phyloP scores from a whole-genome alignment of 306 rosid genomes.

The Citrullus mucosospermus region DNA sequence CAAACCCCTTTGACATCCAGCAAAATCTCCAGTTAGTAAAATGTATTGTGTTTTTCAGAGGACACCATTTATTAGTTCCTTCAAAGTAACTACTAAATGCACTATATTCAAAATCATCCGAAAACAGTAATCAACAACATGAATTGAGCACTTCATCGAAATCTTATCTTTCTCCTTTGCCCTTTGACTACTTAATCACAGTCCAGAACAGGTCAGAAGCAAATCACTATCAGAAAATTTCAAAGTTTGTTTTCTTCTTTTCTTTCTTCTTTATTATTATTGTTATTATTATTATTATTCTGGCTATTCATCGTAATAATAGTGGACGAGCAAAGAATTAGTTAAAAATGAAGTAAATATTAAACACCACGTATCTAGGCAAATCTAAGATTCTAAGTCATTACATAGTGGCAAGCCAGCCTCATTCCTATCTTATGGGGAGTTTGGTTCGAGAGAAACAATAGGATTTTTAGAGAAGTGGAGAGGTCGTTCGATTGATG shows the following conservation, averaged over 20 bases:
- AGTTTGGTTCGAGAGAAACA: not conserved
- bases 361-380: not conserved
- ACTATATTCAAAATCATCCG: not conserved
- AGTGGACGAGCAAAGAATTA: not conserved
- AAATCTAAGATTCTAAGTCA: not conserved
- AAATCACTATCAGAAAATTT: not conserved
- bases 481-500: not conserved
- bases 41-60: slow-evolving; percentile 1
- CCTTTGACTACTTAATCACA: not conserved
- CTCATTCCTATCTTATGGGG: not conserved
- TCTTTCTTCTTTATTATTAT: too few species aligned
- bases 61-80: not conserved
- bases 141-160: not conserved
- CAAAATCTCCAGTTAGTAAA: slow-evolving; percentile 16
- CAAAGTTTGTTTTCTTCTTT: not conserved
- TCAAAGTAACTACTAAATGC: not conserved
- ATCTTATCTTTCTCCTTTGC: not conserved
- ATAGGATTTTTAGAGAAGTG: not conserved
- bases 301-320: not conserved
- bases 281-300: too few species aligned
- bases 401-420: not conserved
- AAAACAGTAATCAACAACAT: not conserved
- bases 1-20: slow-evolving; percentile 58
- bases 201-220: not conserved
- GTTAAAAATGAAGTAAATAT: not conserved